Conservation (phyloP, 2,329 filamentous ascomycete species). For the Arthrobotrys iridis region DNA sequence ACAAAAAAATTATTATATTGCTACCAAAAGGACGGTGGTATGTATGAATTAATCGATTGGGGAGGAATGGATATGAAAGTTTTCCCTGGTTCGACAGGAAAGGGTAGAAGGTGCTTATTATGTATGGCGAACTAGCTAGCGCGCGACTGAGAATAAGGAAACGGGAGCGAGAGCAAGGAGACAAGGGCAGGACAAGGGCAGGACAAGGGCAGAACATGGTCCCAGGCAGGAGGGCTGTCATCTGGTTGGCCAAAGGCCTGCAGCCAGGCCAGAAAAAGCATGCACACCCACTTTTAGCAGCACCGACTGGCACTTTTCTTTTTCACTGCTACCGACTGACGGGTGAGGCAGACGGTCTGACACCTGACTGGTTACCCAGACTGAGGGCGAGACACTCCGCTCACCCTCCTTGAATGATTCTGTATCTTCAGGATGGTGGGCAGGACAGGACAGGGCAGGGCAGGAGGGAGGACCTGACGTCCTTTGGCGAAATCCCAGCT, state of each 20-base stretch:
- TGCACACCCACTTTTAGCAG: slow-evolving; percentile 53
- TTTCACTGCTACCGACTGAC: slow-evolving; percentile 51
- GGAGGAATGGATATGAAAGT: slow-evolving; percentile 47
- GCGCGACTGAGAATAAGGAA: slow-evolving; percentile 51
- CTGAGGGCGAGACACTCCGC: slow-evolving; percentile 54
- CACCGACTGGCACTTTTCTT: slow-evolving; percentile 30
- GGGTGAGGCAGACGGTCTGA: slow-evolving; percentile 55
- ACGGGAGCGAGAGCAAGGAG: slow-evolving; percentile 47
- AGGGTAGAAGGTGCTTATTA: slow-evolving; percentile 55
- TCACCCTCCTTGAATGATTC: slow-evolving; percentile 43
- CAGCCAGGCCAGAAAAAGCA: slow-evolving; percentile 32
- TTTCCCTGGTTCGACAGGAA: slow-evolving; percentile 52
- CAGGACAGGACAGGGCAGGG: not conserved
- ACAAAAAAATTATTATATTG: slow-evolving; percentile 20
- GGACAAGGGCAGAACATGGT: slow-evolving; percentile 36
- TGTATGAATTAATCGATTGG: slow-evolving; percentile 13
- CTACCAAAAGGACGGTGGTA: slow-evolving; percentile 36
- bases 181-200: slow-evolving; percentile 39
- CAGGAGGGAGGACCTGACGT: not conserved
- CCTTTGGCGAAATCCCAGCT: not conserved
- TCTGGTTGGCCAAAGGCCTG: slow-evolving; percentile 36
- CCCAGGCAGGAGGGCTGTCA: slow-evolving; percentile 43
- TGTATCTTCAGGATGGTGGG: not conserved
- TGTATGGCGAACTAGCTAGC: slow-evolving; percentile 54
- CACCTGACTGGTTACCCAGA: slow-evolving; percentile 55